Base-by-base conservation (phyloP, 208 protist genomes). In the Trichomonas tenax region DNA sequence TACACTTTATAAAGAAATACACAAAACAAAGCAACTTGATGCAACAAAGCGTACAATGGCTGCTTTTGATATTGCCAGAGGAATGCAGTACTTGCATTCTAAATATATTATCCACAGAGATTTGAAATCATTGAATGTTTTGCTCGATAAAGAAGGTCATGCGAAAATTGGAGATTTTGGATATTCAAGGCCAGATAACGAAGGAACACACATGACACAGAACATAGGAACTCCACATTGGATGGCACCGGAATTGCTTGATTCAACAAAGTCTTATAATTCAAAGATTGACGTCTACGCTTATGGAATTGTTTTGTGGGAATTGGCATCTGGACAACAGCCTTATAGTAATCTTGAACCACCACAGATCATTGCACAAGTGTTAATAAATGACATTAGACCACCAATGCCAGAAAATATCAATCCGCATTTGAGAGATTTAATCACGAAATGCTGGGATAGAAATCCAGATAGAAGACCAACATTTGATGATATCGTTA, bases 81-180 rank as follows among this genome's bases (percentile, higher is more conserved):
- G 93, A 23, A 96, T 96, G 49, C 34, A 96, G 82, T 81, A 82
- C 23, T 49, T 96, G 10, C 93, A 96, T 46, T 63, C 46, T 9
- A 44, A 82, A n/a, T n/a, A 96, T 82, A 96, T 96, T n/a, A 46
- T 96, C 72, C 93, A 96, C 72, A 46, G 93, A 26, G 93, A 96
- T 45, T 34, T 96, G 15, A 81, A 63, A n/a, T 63, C 93, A n/a
- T 82, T 63, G 34, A 96, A 96, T 26, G 46, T 96, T 34, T 96
- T 96, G 34, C 11, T 96, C 17, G 40, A 96, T 48, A 15, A 72
- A 44, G 6, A 93, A 8, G 21, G 36, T 31, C 17, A 51, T 21
- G 86, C 86, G 0, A 11, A 82, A 0, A 82, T 96, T 10, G 36
- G 51, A n/a, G 93, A 82, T 82, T 63, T 96, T 34, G 93, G 46